A percentile compares a stretch with the other conserved stretches of the same genome.
phyloP scores from a whole-genome alignment of 2,329 filamentous ascomycete species.

The Colletotrichum higginsianum region DNA sequence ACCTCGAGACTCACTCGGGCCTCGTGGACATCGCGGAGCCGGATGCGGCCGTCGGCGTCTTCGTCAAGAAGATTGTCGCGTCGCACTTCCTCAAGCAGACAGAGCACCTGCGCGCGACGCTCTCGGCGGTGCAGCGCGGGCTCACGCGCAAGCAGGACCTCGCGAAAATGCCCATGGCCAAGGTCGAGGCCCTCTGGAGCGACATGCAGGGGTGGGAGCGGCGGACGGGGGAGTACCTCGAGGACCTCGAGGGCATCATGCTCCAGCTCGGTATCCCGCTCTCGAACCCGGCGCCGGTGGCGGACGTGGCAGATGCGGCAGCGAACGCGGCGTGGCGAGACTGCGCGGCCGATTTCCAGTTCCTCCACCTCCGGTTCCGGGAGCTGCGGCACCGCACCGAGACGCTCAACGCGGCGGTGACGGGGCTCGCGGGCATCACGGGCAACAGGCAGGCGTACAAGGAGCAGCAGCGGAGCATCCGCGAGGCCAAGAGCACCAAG shows the following conservation, averaged over 20 bases:
- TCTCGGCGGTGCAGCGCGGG: constrained; percentile 45
- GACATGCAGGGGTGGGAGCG: constrained; percentile 48
- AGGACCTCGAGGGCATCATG: constrained; percentile 47
- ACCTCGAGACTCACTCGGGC: constrained; percentile 43
- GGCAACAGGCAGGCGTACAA: constrained; percentile 45
- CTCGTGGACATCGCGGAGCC: constrained; percentile 33
- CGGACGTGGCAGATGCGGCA: neutral
- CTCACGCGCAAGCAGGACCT: constrained; percentile 47
- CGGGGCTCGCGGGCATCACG: constrained; percentile 46
- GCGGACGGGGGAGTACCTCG: constrained; percentile 47
- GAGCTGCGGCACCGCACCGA: constrained; percentile 45
- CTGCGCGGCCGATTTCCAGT: constrained; percentile 45
- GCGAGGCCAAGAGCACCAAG: constrained; percentile 47
- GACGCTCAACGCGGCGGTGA: constrained; percentile 45
- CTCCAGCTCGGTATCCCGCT: constrained; percentile 47
- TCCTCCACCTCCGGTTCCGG: constrained; percentile 44
- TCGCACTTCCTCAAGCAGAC: constrained; percentile 46
- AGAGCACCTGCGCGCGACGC: constrained; percentile 44
- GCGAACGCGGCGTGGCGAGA: constrained; percentile 40
- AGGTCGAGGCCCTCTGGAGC: constrained; percentile 48
- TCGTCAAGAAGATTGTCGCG: constrained; percentile 46
- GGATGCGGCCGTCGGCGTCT: constrained; percentile 39
- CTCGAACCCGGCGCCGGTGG: constrained; percentile 16
- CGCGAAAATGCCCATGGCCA: constrained; percentile 41
- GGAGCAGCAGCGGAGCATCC: constrained; percentile 46